Evolutionary conservation across 2,329 filamentous ascomycete species (phyloP), one percentile per base, ranked within the genome.

Genomic region (Sporothrix sp.): DNA sequence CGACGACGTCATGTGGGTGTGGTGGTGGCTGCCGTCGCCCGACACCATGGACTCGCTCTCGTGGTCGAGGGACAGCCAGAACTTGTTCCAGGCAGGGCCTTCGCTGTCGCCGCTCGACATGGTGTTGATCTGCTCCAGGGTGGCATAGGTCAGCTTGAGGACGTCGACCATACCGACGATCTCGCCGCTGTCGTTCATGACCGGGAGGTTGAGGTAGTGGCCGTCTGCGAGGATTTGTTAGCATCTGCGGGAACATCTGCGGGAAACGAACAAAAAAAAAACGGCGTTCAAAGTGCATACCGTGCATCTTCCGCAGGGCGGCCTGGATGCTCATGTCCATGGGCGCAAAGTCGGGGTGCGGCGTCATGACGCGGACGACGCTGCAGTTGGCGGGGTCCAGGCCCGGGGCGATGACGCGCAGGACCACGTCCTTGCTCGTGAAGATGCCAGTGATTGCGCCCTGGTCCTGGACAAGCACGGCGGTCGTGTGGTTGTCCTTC

Each of bases 81-180:
- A 98, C 69, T 97, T 98, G 73, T 96, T 97, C 93, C 93, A 98
- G 7, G 93, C 93, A 5, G 93, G 93, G 0, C 93, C 93, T 69
- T 98, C 93, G 60, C 81, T 88, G 63, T 95, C 91, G 37, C 80
- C 79, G 48, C 83, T 89, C 36, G 79, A 82, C 84, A 98, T 97
- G 53, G 87, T 89, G 72, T 97, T 97, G 69, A 95, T 89, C 72
- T 96, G 91, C 69, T 98, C 93, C 48, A 98, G 78, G 5, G 93
- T 98, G 45, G 93, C 93, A 68, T 98, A 98, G 20, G 93, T 98
- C 62, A 98, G 77, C 72, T 97, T 97, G 56, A 98, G 79, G 53
- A 98, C 93, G 68, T 98, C 93, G 23, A 98, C 93, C 93, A 98
- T 98, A 62, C 93, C 93, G 52, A 98, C 93, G 63, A 98, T 98